A percentile compares a stretch with the other conserved stretches of the same genome.
phyloP scores from a whole-genome alignment of 768 basidiomycete species.

The Pulveroboletus sp. region DNA sequence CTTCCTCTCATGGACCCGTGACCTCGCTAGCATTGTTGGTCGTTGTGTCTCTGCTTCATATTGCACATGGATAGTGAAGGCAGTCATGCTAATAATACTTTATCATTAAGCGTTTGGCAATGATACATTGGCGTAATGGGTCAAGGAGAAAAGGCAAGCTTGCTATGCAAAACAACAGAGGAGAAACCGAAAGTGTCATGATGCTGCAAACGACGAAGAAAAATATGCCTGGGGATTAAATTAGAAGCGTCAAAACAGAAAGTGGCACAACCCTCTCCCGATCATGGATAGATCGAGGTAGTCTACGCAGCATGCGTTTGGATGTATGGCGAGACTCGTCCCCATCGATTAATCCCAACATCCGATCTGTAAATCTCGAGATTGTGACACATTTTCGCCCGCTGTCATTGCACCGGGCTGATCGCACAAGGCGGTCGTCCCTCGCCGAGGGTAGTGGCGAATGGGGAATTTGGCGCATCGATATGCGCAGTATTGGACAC shows the following conservation, averaged over 20 bases:
- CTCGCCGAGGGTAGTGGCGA: conserved; percentile 1
- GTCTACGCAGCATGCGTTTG: not conserved
- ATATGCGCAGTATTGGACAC: conserved; percentile 3
- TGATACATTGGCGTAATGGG: conserved; percentile 26
- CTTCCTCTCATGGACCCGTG: not conserved
- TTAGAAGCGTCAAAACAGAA: conserved; percentile 3
- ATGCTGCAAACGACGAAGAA: conserved; percentile 7
- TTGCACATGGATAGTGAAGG: conserved; percentile 13
- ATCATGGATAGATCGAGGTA: not conserved
- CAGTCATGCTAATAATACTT: conserved; percentile 16
- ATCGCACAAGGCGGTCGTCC: not conserved
- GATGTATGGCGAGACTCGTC: not conserved
- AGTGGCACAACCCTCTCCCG: not conserved
- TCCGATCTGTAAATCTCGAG: not conserved
- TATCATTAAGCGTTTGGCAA: conserved; percentile 13
- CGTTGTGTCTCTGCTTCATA: not conserved
- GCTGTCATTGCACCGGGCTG: conserved; percentile 17
- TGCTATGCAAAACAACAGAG: conserved; percentile 29
- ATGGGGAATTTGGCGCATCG: conserved; percentile 4
- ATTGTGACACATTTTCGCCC: not conserved
- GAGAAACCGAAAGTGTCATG: conserved; percentile 1
- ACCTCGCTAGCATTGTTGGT: not conserved
- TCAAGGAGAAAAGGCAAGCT: conserved; percentile 2
- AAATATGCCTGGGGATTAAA: conserved; percentile 2
- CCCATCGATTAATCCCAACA: not conserved